Evolutionary conservation across 306 rosid species (phyloP).

Genomic region (Acmispon strigosus): DNA sequence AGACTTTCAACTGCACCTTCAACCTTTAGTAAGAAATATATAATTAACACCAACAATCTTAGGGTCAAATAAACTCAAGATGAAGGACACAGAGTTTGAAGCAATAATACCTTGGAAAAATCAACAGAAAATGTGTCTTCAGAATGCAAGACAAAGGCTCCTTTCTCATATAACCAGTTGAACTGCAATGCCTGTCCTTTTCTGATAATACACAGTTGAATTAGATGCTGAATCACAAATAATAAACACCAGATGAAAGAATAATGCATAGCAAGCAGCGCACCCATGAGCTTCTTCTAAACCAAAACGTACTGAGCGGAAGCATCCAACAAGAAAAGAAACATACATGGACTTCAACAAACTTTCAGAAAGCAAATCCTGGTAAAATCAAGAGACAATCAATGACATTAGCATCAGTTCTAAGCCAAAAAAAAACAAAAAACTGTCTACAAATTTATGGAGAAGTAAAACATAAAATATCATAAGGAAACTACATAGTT

Average conservation of each 20-base stretch:
- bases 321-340: conserved; percentile 94
- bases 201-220: conserved; percentile 34
- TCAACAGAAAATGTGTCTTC: conserved; percentile 70
- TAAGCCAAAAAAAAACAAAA: background rate
- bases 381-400: conserved; percentile 21
- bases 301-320: conserved; percentile 91
- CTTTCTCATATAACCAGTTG: conserved; percentile 83
- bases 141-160: conserved; percentile 58
- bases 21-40: conserved; percentile 35
- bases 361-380: conserved; percentile 71
- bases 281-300: conserved; percentile 96
- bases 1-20: conserved; percentile 82
- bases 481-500: background rate
- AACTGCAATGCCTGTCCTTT: conserved; percentile 98
- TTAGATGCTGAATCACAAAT: conserved; percentile 24
- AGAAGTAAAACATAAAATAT: background rate
- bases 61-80: background rate
- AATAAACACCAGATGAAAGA: conserved; percentile 13
- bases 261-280: conserved; percentile 30
- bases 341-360: conserved; percentile 79
- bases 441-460: background rate
- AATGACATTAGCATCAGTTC: conserved; percentile 10
- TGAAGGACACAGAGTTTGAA: background rate
- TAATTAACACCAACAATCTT: conserved; percentile 4
- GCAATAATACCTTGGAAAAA: conserved; percentile 60